Base-by-base conservation (phyloP, 495 filamentous ascomycete species). In the Penicillium turbatum region DNA sequence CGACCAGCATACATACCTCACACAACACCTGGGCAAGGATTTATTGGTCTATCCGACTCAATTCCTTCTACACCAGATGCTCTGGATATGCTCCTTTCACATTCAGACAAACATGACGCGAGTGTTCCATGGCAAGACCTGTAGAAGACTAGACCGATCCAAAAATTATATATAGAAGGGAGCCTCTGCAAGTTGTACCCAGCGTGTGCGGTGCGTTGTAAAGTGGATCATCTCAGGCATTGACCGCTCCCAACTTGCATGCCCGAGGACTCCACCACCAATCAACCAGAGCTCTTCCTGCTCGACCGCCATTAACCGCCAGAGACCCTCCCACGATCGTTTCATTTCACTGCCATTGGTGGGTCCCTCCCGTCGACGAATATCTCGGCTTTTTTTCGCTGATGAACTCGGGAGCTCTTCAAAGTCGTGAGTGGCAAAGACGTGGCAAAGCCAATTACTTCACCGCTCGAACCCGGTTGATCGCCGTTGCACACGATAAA, bases 371-470 rank as follows among this genome's bases (percentile, higher is more conserved):
- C 9, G 9, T 27, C n/a, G 41, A 21, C 21, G 21, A 21, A 19
- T 7, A 34, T 35, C 29, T 51, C 38, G 48, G 49, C 19, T 26
- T 51, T 31, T 37, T 31, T 29, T 50, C 21, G 36, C 26, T 5
- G 16, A 5, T 9, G 8, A 24, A 21, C 31, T 35, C 13, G 40
- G 44, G 11, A 37, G 32, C 31, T 35, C 31, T 24, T 34, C 19
- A 17, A 3, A 1, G 7, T n/a, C n/a, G n/a, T n/a, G 3, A 24
- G 49, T 51, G 49, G 49, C 49, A 27, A 48, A 37, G 49, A 51
- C 49, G 49, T 51, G 49, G 49, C 49, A 39, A 51, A 24, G 29
- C 41, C 16, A 29, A 43, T 29, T 26, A 26, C 17, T 17, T 51
- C 39, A 51, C 49, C 49, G 49, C 49, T 51, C 31, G 29, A 24